These are phyloP conservation scores for Populus hybrid DNA, from an alignment of 441 rosid genomes.

Conservation along the genomic window DNA sequence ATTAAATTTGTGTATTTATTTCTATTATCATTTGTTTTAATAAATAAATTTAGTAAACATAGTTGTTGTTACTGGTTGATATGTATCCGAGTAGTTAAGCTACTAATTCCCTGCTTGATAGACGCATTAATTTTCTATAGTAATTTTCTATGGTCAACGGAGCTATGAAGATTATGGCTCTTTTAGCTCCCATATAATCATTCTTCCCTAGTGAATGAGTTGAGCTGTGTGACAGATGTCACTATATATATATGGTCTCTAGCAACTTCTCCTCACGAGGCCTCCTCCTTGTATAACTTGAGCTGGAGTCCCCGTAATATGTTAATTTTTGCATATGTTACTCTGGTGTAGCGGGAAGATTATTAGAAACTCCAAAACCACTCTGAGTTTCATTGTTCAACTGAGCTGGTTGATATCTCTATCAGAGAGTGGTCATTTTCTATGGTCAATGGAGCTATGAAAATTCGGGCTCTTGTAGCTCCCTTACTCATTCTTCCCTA, in stretches of 20 bases:
- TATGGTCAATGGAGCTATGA: conserved; percentile 67
- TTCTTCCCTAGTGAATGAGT: conserved; percentile 64
- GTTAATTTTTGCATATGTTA: conserved; percentile 27
- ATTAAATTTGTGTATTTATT: no score
- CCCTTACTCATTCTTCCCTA: conserved; percentile 67
- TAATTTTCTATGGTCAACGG: conserved; percentile 65
- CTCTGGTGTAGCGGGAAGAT: neutral
- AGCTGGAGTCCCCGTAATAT: conserved; percentile 46
- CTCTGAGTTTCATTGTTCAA: conserved; percentile 28
- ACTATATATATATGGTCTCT: conserved; percentile 86
- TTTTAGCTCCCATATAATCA: conserved; percentile 78
- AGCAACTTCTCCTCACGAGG: conserved; percentile 82
- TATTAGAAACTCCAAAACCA: no score
- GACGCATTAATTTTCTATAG: conserved; percentile 52
- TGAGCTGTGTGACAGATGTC: conserved; percentile 64
- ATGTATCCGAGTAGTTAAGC: conserved; percentile 28
- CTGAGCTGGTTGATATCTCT: conserved; percentile 71
- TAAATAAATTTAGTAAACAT: no score
- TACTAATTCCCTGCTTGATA: conserved; percentile 87
- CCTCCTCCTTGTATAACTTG: conserved; percentile 52
- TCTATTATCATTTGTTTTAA: no score
- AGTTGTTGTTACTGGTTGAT: no score
- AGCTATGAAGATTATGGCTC: conserved; percentile 81
- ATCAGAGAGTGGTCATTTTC: conserved; percentile 49
- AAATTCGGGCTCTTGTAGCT: conserved; percentile 85